phyloP scores from a whole-genome alignment of 2,329 filamentous ascomycete genomes.

The Grosmannia huntii region DNA sequence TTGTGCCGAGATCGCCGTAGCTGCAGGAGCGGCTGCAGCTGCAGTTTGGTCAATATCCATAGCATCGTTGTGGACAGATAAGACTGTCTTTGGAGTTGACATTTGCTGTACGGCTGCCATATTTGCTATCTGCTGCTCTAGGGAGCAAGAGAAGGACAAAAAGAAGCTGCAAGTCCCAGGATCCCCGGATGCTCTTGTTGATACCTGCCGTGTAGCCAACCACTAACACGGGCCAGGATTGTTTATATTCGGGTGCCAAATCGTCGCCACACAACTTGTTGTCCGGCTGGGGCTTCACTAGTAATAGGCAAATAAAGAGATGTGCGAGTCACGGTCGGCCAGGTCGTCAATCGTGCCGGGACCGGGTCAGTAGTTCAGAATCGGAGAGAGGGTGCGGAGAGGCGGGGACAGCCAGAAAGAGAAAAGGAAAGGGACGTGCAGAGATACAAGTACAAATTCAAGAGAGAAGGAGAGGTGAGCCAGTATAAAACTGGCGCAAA shows the following conservation, averaged over 20 bases:
- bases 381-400: not conserved
- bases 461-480: not conserved
- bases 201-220: not conserved
- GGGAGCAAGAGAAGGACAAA: not conserved
- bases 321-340: not conserved
- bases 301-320: not conserved
- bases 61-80: constrained; percentile 16
- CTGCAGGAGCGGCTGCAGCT: not conserved
- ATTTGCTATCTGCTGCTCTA: not conserved
- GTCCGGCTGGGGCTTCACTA: not conserved
- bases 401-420: not conserved
- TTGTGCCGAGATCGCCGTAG: not conserved
- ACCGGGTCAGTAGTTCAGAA: not conserved
- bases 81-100: constrained; percentile 10
- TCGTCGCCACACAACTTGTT: not conserved
- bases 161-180: not conserved
- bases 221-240: not conserved
- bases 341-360: not conserved
- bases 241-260: not conserved
- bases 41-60: constrained; percentile 21
- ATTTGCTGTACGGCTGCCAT: constrained; percentile 16
- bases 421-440: not conserved
- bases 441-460: not conserved
- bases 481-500: not conserved
- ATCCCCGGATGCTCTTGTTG: not conserved